phyloP scores from a whole-genome alignment of 163 green algal species.

The Scenedesmus sp. region DNA sequence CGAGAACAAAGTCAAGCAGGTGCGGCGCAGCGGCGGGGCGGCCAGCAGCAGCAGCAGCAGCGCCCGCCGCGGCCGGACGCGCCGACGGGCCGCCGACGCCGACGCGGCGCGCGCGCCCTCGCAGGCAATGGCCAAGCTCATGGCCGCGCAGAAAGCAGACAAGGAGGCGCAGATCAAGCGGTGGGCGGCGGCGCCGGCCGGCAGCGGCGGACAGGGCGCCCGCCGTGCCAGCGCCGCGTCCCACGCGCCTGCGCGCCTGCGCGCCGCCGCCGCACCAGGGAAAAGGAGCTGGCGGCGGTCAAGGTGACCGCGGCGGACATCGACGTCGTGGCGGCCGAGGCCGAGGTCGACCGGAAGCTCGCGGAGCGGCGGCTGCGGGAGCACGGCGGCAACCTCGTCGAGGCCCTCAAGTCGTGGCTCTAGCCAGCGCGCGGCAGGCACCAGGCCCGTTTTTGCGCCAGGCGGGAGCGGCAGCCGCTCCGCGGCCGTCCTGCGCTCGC shows the following conservation, averaged over 20 bases:
- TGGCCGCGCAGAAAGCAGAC: constrained; percentile 63
- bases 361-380: constrained; percentile 52
- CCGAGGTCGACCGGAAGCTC: constrained; percentile 77
- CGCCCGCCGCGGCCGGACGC: no score
- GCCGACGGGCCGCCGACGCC: no score
- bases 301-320: constrained; percentile 58
- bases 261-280: constrained; percentile 29
- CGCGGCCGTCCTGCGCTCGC: no score
- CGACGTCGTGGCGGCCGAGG: constrained; percentile 60
- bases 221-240: neutral
- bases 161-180: constrained; percentile 65
- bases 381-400: constrained; percentile 47
- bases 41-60: constrained; percentile 26
- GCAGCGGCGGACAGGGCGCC: neutral
- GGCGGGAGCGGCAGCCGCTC: no score
- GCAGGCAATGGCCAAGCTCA: constrained; percentile 73
- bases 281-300: constrained; percentile 64
- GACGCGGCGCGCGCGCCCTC: constrained; percentile 33
- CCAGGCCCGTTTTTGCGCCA: no score
- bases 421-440: no score
- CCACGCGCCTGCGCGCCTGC: no score
- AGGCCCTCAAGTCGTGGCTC: constrained; percentile 54
- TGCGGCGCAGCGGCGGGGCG: no score
- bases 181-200: constrained; percentile 5
- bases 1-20: constrained; percentile 60